phyloP scores from a whole-genome alignment of 306 rosid genomes.

The Begonia loranthoides region DNA sequence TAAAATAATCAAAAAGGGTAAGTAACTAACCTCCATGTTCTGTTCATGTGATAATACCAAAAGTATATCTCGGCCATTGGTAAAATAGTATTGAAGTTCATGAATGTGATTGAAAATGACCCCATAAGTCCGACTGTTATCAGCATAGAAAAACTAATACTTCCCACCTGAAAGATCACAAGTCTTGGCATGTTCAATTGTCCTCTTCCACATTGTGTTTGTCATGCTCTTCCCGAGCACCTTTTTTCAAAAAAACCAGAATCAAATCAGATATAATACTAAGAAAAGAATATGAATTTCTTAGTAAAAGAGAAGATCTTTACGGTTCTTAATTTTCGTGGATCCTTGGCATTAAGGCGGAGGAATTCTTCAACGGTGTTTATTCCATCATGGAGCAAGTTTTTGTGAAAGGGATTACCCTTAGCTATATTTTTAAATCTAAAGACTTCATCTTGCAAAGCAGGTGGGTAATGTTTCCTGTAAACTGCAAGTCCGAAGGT shows the following conservation, averaged over 20 bases:
- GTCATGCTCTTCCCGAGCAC: slow-evolving; percentile 92
- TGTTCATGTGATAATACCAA: no score
- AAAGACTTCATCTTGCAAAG: slow-evolving; percentile 79
- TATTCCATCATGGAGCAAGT: slow-evolving; percentile 40
- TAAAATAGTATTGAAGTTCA: no score
- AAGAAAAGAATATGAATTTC: no score
- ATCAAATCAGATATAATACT: no score
- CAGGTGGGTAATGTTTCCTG: slow-evolving; percentile 90
- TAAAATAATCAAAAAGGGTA: no score
- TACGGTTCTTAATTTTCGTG: slow-evolving; percentile 70
- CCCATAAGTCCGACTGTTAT: no score
- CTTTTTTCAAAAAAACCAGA: slow-evolving; percentile 2
- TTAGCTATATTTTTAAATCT: slow-evolving; percentile 78
- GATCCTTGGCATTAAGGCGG: slow-evolving; percentile 57
- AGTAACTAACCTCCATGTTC: no score
- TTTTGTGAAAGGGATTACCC: slow-evolving; percentile 83
- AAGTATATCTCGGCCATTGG: no score
- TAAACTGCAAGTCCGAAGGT: slow-evolving; percentile 35
- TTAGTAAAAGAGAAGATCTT: slow-evolving; percentile 3
- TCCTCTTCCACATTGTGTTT: slow-evolving; percentile 88
- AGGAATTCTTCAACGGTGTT: slow-evolving; percentile 70
- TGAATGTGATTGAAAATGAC: no score
- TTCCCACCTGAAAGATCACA: slow-evolving; percentile 26
- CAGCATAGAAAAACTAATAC: no score
- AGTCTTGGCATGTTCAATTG: slow-evolving; percentile 88